Evolutionary conservation across 139 green algal genomes (phyloP).

Genomic region (Haematococcus sp.): DNA sequence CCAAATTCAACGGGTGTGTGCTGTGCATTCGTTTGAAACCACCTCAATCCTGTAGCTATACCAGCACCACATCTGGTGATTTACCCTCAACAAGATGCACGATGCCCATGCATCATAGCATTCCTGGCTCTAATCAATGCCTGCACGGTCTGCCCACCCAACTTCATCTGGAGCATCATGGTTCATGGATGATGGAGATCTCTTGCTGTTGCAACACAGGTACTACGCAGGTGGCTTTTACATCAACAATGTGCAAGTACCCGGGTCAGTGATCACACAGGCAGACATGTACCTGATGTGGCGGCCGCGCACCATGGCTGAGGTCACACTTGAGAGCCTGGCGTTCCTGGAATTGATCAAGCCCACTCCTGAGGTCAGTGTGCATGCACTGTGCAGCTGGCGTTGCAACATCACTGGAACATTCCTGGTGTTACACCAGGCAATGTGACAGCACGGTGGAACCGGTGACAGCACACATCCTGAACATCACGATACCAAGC

Average conservation of each 20-base stretch:
- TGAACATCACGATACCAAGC: no score
- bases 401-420: not conserved
- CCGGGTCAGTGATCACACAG: slow-evolving; percentile 32
- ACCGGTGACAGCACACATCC: no score
- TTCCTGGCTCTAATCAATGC: no score
- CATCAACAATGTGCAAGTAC: slow-evolving; percentile 50
- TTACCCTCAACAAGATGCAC: no score
- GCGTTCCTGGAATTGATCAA: slow-evolving; percentile 39
- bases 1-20: slow-evolving; percentile 37
- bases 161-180: no score
- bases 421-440: no score
- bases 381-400: not conserved
- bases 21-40: no score
- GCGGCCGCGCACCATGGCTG: slow-evolving; percentile 28
- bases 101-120: no score
- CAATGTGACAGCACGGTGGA: no score
- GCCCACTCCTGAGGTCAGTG: slow-evolving; percentile 27
- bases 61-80: no score
- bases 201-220: slow-evolving; percentile 9
- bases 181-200: not conserved
- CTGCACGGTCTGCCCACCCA: no score
- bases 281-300: slow-evolving; percentile 43
- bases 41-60: no score
- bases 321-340: slow-evolving; percentile 39
- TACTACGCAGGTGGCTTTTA: slow-evolving; percentile 46